Conservation (phyloP, 805 yeast species). For the Myxozyma monticola region DNA sequence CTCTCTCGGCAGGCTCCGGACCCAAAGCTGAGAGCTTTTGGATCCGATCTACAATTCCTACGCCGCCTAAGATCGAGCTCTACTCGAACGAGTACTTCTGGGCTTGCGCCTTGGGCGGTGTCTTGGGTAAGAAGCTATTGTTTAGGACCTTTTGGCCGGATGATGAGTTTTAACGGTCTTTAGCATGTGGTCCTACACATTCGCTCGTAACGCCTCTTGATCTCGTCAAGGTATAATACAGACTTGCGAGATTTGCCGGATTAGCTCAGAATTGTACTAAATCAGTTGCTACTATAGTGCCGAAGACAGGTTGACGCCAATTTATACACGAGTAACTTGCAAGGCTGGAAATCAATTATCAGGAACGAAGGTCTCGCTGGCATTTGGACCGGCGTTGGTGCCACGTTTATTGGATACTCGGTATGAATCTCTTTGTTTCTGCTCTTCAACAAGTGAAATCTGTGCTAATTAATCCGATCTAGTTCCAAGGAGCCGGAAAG, state of each 20-base stretch:
- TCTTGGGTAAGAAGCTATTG: constrained; percentile 41
- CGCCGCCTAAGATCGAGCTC: constrained; percentile 44
- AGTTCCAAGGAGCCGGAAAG: constrained; percentile 90
- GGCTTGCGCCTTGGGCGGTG: constrained; percentile 76
- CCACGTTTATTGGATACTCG: constrained; percentile 89
- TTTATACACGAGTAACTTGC: constrained; percentile 47
- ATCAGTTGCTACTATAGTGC: neutral
- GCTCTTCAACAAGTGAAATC: too few relatives aligned
- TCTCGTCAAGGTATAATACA: constrained; percentile 61
- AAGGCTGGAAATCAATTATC: constrained; percentile 10
- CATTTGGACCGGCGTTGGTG: constrained; percentile 58
- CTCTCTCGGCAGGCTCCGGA: too few relatives aligned
- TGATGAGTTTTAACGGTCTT: neutral
- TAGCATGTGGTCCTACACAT: constrained; percentile 96
- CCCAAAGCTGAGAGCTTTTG: neutral
- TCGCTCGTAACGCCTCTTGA: constrained; percentile 90
- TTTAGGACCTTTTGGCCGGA: neutral
- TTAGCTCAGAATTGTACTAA: too few relatives aligned
- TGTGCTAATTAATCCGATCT: neutral
- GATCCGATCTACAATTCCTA: neutral
- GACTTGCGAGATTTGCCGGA: too few relatives aligned
- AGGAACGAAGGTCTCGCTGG: neutral
- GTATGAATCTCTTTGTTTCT: neutral
- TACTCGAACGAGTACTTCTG: constrained; percentile 65
- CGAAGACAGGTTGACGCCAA: constrained; percentile 45